Conservation (phyloP, 108 stramenopile species). For the Nannochloropsis oceanica region DNA sequence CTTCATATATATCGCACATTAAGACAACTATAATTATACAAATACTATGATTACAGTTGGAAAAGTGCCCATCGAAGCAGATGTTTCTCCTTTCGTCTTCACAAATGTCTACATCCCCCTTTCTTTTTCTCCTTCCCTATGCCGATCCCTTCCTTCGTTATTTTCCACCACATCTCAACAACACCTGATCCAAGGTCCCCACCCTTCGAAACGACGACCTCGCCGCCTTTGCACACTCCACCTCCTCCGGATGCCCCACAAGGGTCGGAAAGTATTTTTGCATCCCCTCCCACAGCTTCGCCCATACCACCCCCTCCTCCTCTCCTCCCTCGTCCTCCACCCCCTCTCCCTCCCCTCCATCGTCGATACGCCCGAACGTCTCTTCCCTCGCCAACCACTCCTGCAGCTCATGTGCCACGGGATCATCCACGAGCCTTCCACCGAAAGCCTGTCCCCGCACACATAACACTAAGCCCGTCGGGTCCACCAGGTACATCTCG, state of each 20-base stretch:
- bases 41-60: no score
- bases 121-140: no score
- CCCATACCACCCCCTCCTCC: neutral
- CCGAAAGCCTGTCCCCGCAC: neutral
- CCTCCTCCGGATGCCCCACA: neutral
- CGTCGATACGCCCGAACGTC: neutral
- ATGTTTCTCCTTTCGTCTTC: no score
- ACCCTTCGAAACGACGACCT: neutral
- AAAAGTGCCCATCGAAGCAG: no score
- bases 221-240: neutral
- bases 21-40: no score
- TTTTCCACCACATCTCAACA: no score
- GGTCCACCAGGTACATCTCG: neutral
- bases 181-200: neutral
- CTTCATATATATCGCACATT: no score
- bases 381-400: neutral
- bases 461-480: neutral
- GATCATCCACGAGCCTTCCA: neutral
- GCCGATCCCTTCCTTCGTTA: no score
- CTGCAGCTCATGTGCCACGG: neutral
- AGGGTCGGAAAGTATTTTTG: neutral
- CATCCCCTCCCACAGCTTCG: neutral
- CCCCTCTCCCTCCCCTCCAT: neutral
- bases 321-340: neutral
- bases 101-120: no score